A percentile compares a stretch with the other conserved stretches of the same genome.
Conservation (phyloP, 2,329 filamentous ascomycete species). For the Sporothrix pseudoabietina region DNA sequence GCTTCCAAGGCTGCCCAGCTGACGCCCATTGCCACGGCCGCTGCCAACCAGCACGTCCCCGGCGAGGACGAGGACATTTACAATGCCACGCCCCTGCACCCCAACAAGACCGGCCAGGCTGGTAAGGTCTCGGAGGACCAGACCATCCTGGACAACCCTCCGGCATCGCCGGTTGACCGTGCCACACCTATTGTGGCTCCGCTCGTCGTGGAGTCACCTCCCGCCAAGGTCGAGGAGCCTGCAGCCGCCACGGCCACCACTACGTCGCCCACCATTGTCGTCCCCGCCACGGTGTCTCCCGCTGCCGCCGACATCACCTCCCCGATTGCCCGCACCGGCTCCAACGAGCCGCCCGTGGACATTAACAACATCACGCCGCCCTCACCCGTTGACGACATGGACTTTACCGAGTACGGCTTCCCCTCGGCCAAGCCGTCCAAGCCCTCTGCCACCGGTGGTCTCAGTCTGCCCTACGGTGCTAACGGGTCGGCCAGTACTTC, state of each 20-base stretch:
- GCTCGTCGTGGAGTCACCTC: background rate
- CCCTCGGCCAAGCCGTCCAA: conserved; percentile 32
- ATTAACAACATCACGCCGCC: conserved; percentile 32
- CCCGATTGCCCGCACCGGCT: background rate
- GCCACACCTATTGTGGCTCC: background rate
- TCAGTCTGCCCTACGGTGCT: conserved; percentile 27
- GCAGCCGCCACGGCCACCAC: background rate
- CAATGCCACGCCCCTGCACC: conserved; percentile 40
- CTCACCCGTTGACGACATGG: conserved; percentile 47
- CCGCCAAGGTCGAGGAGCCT: background rate
- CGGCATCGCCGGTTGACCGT: conserved; percentile 6
- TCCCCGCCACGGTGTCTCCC: background rate
- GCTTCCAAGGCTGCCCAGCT: background rate
- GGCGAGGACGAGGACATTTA: conserved; percentile 42
- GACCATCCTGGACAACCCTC: background rate
- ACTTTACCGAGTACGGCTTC: conserved; percentile 39
- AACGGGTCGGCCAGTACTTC: conserved; percentile 18
- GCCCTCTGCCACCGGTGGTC: conserved; percentile 30
- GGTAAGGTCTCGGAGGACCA: background rate
- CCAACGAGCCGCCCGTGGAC: background rate
- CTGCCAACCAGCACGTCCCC: conserved; percentile 20
- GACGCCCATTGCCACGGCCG: conserved; percentile 17
- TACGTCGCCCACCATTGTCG: background rate
- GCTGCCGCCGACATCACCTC: conserved; percentile 3
- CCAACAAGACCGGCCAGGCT: conserved; percentile 15